phyloP scores from a whole-genome alignment of 139 green algal genomes.

The Eudorina sp. region DNA sequence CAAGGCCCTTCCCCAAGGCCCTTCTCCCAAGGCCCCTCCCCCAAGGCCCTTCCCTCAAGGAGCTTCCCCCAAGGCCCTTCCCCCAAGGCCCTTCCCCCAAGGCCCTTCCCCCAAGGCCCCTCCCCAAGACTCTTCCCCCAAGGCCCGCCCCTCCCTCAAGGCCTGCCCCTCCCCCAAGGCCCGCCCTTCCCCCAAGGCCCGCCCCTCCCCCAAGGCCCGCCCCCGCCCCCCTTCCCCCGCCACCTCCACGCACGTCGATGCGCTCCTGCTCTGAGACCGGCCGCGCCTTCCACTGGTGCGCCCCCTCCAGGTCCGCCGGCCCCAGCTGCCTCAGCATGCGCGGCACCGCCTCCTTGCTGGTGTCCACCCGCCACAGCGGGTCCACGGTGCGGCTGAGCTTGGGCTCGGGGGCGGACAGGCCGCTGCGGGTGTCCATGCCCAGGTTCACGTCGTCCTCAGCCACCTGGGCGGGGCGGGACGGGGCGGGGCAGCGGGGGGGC shows the following conservation, averaged over 20 bases:
- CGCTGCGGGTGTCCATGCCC: conserved; percentile 63
- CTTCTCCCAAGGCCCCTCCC: no score
- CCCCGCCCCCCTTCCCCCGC: neutral
- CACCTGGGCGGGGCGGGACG: conserved; percentile 16
- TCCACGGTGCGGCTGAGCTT: conserved; percentile 42
- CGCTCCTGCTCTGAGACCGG: conserved; percentile 47
- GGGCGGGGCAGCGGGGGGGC: no score
- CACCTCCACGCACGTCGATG: conserved; percentile 27
- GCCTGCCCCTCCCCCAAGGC: neutral
- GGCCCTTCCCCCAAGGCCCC: no score
- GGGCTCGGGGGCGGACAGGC: conserved; percentile 53
- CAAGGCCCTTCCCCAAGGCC: no score
- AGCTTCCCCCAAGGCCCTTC: no score
- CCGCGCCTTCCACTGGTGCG: conserved; percentile 52
- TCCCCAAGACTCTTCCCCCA: neutral
- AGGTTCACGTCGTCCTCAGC: conserved; percentile 68
- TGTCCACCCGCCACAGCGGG: conserved; percentile 59
- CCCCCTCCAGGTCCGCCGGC: conserved; percentile 48
- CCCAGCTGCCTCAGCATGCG: conserved; percentile 48
- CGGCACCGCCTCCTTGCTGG: conserved; percentile 40
- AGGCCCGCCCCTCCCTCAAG: no score
- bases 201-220: neutral
- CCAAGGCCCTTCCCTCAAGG: no score
- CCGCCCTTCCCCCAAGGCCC: neutral
- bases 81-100: no score